Evolutionary conservation across 768 basidiomycete genomes (phyloP).

Genomic region (Lentinula detonsa): DNA sequence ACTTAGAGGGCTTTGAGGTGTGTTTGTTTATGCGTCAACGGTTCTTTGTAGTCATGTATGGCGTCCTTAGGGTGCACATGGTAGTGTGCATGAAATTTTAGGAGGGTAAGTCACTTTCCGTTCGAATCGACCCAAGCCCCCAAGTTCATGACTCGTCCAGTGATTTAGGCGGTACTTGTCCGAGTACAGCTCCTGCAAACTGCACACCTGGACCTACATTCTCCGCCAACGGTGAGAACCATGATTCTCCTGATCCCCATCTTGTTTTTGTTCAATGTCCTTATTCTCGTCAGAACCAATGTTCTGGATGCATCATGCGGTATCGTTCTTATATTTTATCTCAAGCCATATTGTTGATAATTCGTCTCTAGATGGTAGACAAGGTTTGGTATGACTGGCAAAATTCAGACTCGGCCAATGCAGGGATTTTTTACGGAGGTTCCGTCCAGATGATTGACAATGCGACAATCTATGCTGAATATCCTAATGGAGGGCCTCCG

Average conservation of each 20-base stretch:
- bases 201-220: conserved; percentile 23
- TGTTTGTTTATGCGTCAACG: background rate
- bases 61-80: conserved; percentile 23
- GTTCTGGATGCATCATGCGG: conserved; percentile 29
- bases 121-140: too few species aligned
- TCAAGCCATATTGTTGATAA: background rate
- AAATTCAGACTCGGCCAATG: conserved; percentile 15
- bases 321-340: conserved; percentile 10
- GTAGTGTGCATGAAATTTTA: conserved; percentile 22
- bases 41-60: background rate
- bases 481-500: conserved; percentile 19
- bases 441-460: conserved; percentile 20
- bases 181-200: conserved; percentile 14
- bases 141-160: conserved; percentile 9
- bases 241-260: background rate
- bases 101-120: conserved; percentile 18
- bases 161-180: conserved; percentile 23
- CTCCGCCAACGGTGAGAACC: conserved; percentile 22
- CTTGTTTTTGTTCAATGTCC: background rate
- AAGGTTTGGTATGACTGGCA: conserved; percentile 33
- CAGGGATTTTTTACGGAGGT: conserved; percentile 23
- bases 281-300: conserved; percentile 21
- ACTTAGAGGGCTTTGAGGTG: conserved; percentile 22
- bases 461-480: conserved; percentile 13
- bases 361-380: conserved; percentile 23